A percentile compares a stretch with the other conserved stretches of the same genome.
Evolutionary conservation across 2,329 filamentous ascomycete genomes (phyloP).

Genomic region (Alternaria ventricosa): DNA sequence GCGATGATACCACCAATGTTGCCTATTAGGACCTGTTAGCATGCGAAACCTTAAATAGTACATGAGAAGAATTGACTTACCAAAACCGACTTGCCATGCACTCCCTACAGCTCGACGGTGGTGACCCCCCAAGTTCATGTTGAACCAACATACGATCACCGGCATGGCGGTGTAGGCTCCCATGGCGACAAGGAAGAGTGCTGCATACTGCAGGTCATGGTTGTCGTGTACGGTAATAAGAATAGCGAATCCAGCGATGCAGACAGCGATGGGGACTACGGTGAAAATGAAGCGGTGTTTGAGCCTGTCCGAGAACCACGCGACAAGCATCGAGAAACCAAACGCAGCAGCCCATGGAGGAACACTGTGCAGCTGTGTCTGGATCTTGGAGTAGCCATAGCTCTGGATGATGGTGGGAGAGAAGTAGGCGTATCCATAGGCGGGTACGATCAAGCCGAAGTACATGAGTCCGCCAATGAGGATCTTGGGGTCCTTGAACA

Average conservation of each 20-base stretch:
- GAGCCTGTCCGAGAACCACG: constrained; percentile 72
- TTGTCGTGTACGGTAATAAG: constrained; percentile 75
- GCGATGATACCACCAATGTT: constrained; percentile 61
- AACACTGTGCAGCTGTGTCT: constrained; percentile 62
- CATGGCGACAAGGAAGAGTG: constrained; percentile 81
- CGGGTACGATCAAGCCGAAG: constrained; percentile 53
- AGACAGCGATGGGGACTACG: constrained; percentile 70
- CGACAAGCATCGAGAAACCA: constrained; percentile 76
- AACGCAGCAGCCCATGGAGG: constrained; percentile 76
- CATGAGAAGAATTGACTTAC: neutral
- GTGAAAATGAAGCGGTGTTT: constrained; percentile 78
- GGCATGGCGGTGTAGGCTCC: constrained; percentile 90
- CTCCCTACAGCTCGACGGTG: constrained; percentile 57
- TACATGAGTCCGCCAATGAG: constrained; percentile 60
- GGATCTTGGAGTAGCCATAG: constrained; percentile 60
- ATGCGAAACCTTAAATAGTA: neutral
- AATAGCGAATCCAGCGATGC: constrained; percentile 77
- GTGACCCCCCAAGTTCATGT: constrained; percentile 62
- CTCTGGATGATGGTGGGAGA: constrained; percentile 55
- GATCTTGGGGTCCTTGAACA: constrained; percentile 59
- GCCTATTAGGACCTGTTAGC: constrained; percentile 41
- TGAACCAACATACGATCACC: constrained; percentile 68
- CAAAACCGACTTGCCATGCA: constrained; percentile 56
- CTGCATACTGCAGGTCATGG: constrained; percentile 72
- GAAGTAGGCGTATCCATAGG: constrained; percentile 57